These are phyloP conservation scores for Collybia nuda DNA, from an alignment of 768 basidiomycete species.

Conservation along the genomic window DNA sequence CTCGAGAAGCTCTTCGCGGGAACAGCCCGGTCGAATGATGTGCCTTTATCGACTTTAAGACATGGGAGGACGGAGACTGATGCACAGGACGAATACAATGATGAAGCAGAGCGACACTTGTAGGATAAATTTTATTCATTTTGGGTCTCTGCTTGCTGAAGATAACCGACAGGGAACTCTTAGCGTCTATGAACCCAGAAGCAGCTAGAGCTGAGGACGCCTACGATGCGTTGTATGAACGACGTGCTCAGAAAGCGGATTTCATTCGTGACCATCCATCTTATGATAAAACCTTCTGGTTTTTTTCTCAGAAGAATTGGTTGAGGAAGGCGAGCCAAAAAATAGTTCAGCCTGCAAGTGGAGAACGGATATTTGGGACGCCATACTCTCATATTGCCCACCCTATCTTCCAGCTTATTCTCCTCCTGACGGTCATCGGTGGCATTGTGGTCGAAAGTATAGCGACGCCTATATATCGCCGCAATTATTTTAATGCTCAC, in stretches of 20 bases:
- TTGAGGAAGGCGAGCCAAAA: constrained; percentile 79
- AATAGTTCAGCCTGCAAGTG: constrained; percentile 78
- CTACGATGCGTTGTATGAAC: constrained; percentile 66
- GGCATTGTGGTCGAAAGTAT: constrained; percentile 81
- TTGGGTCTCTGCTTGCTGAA: not conserved
- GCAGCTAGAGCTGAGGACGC: constrained; percentile 46
- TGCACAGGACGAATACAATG: constrained; percentile 22
- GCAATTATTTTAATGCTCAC: constrained; percentile 59
- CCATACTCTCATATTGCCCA: constrained; percentile 64
- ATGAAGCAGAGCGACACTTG: constrained; percentile 75
- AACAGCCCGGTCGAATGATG: constrained; percentile 45
- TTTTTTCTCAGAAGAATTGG: constrained; percentile 78
- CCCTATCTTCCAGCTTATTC: constrained; percentile 69
- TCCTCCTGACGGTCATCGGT: constrained; percentile 76
- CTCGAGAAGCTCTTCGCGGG: constrained; percentile 72
- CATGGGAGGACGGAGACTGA: constrained; percentile 35
- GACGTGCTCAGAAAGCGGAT: constrained; percentile 74
- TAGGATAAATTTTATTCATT: constrained; percentile 34
- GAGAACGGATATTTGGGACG: constrained; percentile 85
- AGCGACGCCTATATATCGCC: constrained; percentile 84
- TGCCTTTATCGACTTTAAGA: constrained; percentile 60
- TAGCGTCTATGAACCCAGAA: constrained; percentile 64
- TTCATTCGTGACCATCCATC: constrained; percentile 88
- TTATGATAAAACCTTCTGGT: constrained; percentile 89
- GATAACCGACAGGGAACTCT: constrained; percentile 52